Base-by-base conservation (phyloP, 2,329 filamentous ascomycete genomes). In the Tolypocladium guangdongense region DNA sequence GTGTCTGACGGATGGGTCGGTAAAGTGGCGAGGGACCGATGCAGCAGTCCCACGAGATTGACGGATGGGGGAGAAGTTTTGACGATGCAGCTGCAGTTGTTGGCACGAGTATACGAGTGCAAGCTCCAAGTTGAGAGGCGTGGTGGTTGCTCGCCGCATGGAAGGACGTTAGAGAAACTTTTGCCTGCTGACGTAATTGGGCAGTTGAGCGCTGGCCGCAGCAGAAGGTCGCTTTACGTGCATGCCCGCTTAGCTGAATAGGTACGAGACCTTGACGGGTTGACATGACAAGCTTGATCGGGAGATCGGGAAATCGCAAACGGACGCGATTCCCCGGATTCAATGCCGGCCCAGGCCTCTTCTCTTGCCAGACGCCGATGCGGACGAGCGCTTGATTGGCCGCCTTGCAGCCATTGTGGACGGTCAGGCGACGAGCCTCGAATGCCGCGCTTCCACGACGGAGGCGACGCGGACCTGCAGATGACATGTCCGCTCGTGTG, bases 141-240 rank as follows among this genome's bases (percentile, higher is more conserved):
- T 46, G 39, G 47, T 35, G 20, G 48, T 12, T 24, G 49, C 49
- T 18, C 22, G 53, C 33, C 45, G 47, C 51, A 37, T 22, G 20
- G 41, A 49, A 38, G 54, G 41, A 48, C 41, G 53, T 12, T 41
- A 51, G 41, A 57, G 56, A 56, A 56, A 57, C 50, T 58, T 61
- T 61, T 55, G 48, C 41, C 49, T 54, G 59, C 58, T 60, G 59
- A 59, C 56, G 55, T 58, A 59, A 58, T 51, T 37, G 32, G 49
- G 22, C 48, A 10, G 2, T 18, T 18, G 36, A 37, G 6, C 46
- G 45, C 33, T 8, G 7, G 32, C n/a, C 12, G 43, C 3, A 16
- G 32, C 16, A 46, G 11, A 18, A 22, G 1, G 24, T 14, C 43
- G 24, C 43, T 11, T 30, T 46, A 30, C 43, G 8, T 32, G 43